Base-by-base conservation (phyloP, 345 rosid genomes). In the Noccaea bulbosa region DNA sequence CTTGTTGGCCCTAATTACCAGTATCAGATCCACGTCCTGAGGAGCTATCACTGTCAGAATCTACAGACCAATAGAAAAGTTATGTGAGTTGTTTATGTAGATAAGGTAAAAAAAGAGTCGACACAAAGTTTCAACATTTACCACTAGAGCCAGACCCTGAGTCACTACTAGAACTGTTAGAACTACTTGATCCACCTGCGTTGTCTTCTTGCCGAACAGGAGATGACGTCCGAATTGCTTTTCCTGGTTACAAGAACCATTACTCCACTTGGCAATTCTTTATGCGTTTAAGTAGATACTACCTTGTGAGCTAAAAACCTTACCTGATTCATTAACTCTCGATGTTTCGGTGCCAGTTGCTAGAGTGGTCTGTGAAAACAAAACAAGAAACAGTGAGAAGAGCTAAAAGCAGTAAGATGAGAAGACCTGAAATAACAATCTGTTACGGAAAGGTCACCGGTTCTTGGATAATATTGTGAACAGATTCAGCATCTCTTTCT, bases 401-500 rank as follows among this genome's bases (percentile, higher is more conserved):
- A 64, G 70, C 65, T 44, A 16, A 46, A 32, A 41, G 7, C 27
- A 56, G 34, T 60, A 54, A 56, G 50, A 64, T 47, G 62, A 71
- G 7, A 58, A 24, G 57, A 77, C 41, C 33, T 77, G 12, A 55
- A 55, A 50, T 50, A 40, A 51, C 50, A 55, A 35, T 37, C 52
- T 63, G 65, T 7, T 33, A 34, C 41, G 69, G 51, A 67, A 47
- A 56, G 7, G 77, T 65, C 41, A 77, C 80, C 7, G 56, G 73
- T 71, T 77, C 80, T 27, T 71, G 76, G 30, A 70, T 58, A 14
- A 38, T 71, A 69, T 63, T 63, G 16, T 81, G 82, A 39, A 49
- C 79, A 57, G 77, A 81, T 79, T 80, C 82, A 50, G 70, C 78
- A 57, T 69, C 77, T 59, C 69, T 76, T 60, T 81, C 81, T 55